A percentile compares a stretch with the other conserved stretches of the same genome.
phyloP scores from a whole-genome alignment of 2,329 filamentous ascomycete species.

The Pseudogymnoascus sp. region DNA sequence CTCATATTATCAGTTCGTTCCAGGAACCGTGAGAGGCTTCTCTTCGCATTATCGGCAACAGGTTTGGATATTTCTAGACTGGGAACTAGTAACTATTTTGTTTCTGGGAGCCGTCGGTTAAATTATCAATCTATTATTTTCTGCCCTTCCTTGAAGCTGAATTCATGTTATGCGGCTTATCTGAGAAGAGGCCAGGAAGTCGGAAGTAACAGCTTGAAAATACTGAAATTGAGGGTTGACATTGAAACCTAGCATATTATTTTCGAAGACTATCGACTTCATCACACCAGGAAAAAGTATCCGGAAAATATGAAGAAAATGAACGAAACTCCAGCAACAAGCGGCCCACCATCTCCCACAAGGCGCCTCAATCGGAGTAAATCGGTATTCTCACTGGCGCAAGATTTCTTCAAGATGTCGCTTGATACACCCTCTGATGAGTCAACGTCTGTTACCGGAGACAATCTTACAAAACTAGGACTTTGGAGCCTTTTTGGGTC shows the following conservation, averaged over 20 bases:
- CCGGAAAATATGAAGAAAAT: background rate
- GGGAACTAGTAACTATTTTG: background rate
- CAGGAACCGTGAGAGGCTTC: background rate
- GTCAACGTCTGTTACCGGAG: background rate
- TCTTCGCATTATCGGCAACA: background rate
- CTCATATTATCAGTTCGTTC: constrained; percentile 2
- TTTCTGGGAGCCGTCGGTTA: background rate
- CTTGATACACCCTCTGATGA: background rate
- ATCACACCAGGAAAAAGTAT: background rate
- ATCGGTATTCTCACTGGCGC: constrained; percentile 10
- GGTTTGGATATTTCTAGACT: constrained; percentile 3
- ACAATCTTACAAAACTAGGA: background rate
- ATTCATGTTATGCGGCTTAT: background rate
- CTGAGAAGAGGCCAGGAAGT: background rate
- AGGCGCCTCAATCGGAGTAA: constrained; percentile 4
- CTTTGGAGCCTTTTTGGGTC: background rate
- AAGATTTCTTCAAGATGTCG: constrained; percentile 9
- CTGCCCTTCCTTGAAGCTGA: background rate
- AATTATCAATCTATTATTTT: constrained; percentile 2
- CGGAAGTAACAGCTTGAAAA: background rate
- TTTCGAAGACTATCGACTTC: background rate
- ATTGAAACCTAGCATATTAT: background rate
- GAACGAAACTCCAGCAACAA: background rate
- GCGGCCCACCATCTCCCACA: background rate
- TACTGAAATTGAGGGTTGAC: background rate